A percentile compares a stretch with the other conserved stretches of the same genome.
Evolutionary conservation across 1,284 basidiomycete genomes (phyloP).

Genomic region (Phellopilus nigrolimitatus): DNA sequence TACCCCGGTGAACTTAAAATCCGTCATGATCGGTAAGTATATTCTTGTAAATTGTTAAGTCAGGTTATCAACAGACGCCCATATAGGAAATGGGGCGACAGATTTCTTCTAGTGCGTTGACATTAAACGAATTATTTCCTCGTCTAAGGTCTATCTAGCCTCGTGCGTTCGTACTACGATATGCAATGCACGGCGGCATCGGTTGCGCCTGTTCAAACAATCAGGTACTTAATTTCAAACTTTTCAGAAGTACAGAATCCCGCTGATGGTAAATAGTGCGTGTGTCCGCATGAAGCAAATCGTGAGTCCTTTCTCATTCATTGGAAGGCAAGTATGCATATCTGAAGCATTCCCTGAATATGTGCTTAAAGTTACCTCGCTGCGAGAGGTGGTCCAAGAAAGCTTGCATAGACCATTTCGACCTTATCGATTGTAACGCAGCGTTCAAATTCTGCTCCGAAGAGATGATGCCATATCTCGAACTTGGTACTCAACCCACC

Average conservation of each 20-base stretch:
- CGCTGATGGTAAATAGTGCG: constrained; percentile 25
- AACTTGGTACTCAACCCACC: constrained; percentile 34
- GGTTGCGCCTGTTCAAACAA: constrained; percentile 7
- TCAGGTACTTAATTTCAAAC: not conserved
- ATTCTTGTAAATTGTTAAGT: not conserved
- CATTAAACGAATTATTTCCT: not conserved
- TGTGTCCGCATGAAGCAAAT: constrained; percentile 44
- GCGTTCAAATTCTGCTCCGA: constrained; percentile 24
- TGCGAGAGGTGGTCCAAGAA: constrained; percentile 44
- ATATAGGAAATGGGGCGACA: constrained; percentile 51
- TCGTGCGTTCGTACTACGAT: constrained; percentile 15
- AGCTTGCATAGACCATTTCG: constrained; percentile 26
- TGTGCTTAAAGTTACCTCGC: constrained; percentile 35
- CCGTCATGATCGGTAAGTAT: constrained; percentile 68
- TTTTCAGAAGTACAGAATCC: constrained; percentile 7
- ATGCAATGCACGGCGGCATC: constrained; percentile 5
- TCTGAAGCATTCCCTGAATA: constrained; percentile 2
- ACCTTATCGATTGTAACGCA: constrained; percentile 25
- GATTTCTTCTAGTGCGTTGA: constrained; percentile 37
- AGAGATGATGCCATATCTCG: constrained; percentile 23
- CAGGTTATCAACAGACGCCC: not conserved
- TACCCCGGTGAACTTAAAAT: constrained; percentile 73
- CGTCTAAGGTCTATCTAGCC: not conserved
- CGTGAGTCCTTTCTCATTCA: constrained; percentile 29
- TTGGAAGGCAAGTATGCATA: not conserved